phyloP scores from a whole-genome alignment of 345 rosid species.

The Aquilaria sinensis region DNA sequence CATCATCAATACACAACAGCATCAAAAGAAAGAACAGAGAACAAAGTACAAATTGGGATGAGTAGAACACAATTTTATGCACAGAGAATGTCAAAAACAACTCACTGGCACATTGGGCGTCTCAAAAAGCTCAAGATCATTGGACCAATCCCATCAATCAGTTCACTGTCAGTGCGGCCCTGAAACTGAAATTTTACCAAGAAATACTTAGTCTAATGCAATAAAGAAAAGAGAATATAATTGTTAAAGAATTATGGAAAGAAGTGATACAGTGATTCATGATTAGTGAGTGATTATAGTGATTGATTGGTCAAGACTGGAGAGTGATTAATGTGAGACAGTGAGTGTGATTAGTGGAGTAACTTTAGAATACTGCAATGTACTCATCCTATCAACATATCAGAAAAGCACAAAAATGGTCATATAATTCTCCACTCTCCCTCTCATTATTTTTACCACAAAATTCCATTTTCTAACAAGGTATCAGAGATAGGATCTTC shows the following conservation, averaged over 20 bases:
- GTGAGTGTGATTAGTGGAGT: no score
- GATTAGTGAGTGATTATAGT: no score
- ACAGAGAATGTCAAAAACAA: conserved; percentile 18
- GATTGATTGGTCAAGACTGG: no score
- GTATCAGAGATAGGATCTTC: no score
- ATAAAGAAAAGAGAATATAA: background rate
- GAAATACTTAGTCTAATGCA: conserved; percentile 1
- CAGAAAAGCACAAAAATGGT: no score
- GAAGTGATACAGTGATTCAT: background rate
- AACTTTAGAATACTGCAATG: no score
- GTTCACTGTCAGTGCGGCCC: conserved; percentile 30
- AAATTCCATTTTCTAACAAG: no score
- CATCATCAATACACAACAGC: no score
- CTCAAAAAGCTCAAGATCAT: conserved; percentile 48
- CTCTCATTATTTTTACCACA: no score
- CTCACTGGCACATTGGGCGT: conserved; percentile 65
- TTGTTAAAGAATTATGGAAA: conserved; percentile 4
- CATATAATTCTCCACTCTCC: no score
- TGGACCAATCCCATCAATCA: conserved; percentile 22
- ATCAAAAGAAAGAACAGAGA: background rate
- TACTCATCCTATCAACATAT: no score
- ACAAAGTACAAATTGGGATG: background rate
- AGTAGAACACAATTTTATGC: background rate
- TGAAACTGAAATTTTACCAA: conserved; percentile 32
- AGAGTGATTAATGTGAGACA: no score